These are phyloP conservation scores for Zoysia japonica DNA, from an alignment of 176 grass and related monocot genomes.

Conservation along the genomic window DNA sequence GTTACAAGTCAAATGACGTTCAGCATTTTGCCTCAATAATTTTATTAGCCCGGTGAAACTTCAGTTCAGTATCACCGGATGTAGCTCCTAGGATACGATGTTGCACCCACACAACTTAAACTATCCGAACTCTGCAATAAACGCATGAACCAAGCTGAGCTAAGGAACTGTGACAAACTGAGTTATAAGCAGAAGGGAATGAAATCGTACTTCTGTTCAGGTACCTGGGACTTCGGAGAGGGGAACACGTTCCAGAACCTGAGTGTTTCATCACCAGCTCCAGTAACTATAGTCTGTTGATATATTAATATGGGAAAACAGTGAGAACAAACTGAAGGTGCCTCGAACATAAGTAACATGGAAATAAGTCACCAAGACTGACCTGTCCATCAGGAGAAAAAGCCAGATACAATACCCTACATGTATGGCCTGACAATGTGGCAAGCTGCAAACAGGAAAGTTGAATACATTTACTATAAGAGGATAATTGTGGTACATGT, in stretches of 20 bases:
- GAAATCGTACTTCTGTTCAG: neutral
- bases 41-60: neutral
- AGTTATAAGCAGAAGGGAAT: neutral
- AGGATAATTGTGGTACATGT: neutral
- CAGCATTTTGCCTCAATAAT: slow-evolving; percentile 36
- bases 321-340: neutral
- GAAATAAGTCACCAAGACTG: slow-evolving; percentile 18
- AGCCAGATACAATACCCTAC: slow-evolving; percentile 89
- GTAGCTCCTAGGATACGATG: slow-evolving; percentile 84
- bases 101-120: slow-evolving; percentile 84
- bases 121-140: slow-evolving; percentile 68
- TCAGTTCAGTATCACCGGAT: slow-evolving; percentile 66
- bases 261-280: slow-evolving; percentile 93
- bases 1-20: slow-evolving; percentile 16
- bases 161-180: neutral
- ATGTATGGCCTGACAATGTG: slow-evolving; percentile 88
- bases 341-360: neutral
- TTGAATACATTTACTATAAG: neutral
- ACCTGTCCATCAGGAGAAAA: slow-evolving; percentile 98
- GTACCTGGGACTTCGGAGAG: slow-evolving; percentile 94
- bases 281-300: slow-evolving; percentile 95
- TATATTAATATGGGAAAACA: neutral
- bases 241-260: slow-evolving; percentile 99
- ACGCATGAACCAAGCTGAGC: slow-evolving; percentile 6
- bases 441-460: slow-evolving; percentile 64